These are phyloP conservation scores for Colletotrichum tropicale DNA, from an alignment of 2,329 filamentous ascomycete genomes.

Conservation along the genomic window DNA sequence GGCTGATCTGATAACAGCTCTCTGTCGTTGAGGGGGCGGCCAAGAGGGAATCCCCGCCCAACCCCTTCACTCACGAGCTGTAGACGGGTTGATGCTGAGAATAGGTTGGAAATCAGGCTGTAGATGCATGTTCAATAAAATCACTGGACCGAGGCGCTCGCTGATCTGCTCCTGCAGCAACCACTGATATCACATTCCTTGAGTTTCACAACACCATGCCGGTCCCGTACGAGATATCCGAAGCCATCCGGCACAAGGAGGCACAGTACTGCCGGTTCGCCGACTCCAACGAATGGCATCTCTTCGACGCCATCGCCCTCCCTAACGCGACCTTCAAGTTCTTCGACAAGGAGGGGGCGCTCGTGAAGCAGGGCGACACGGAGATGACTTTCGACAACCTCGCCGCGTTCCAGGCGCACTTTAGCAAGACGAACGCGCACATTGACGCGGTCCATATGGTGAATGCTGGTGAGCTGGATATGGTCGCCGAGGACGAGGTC, in stretches of 20 bases:
- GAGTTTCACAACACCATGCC: background rate
- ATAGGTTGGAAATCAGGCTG: background rate
- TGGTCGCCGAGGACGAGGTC: slow-evolving; percentile 16
- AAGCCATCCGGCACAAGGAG: slow-evolving; percentile 22
- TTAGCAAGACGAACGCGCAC: background rate
- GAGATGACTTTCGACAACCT: background rate
- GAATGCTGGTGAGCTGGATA: slow-evolving; percentile 1
- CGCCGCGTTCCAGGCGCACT: slow-evolving; percentile 2
- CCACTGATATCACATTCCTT: background rate
- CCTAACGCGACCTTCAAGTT: slow-evolving; percentile 11
- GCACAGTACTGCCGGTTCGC: slow-evolving; percentile 17
- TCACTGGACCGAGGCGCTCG: background rate
- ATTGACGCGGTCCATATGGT: slow-evolving; percentile 3
- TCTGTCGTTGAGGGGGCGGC: background rate
- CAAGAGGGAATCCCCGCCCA: background rate
- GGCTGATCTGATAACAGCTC: background rate
- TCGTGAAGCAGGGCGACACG: background rate
- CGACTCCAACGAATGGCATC: slow-evolving; percentile 10
- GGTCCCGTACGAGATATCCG: slow-evolving; percentile 5
- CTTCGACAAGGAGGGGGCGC: background rate
- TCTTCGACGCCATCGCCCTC: slow-evolving; percentile 12
- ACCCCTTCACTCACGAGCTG: background rate
- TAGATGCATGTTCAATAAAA: background rate
- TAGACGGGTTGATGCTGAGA: background rate
- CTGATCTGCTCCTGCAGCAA: background rate